Percentiles rank a stretch among this genome's conserved stretches.
phyloP scores from a whole-genome alignment of 1,139 yeast species.

The Scheffersomyces segobiensis region DNA sequence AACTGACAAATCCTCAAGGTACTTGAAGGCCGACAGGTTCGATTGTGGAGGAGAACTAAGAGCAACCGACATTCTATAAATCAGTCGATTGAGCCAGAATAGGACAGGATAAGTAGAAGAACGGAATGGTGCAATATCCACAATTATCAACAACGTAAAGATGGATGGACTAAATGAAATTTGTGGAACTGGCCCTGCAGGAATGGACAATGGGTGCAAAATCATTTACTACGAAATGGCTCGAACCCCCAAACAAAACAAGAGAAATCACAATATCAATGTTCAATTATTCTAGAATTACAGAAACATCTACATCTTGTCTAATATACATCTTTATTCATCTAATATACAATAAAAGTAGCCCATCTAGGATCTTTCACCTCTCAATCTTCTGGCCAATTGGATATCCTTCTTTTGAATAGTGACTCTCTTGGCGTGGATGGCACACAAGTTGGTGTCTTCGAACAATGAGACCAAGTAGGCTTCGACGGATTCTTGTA shows the following conservation, averaged over 20 bases:
- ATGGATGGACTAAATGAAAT: neutral
- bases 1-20: constrained; percentile 6
- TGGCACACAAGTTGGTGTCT: constrained; percentile 98
- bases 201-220: no score
- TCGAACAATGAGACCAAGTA: constrained; percentile 87
- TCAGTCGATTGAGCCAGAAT: no score
- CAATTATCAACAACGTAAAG: neutral
- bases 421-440: constrained; percentile 92
- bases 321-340: constrained; percentile 8
- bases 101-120: neutral
- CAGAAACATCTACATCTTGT: neutral
- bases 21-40: neutral
- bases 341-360: constrained; percentile 6
- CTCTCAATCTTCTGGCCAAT: constrained; percentile 98
- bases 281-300: no score
- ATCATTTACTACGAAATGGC: no score
- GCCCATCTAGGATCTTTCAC: constrained; percentile 71
- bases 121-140: neutral
- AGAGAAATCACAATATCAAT: no score
- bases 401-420: constrained; percentile 98
- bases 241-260: no score
- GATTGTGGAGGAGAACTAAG: neutral
- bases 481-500: constrained; percentile 98
- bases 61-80: neutral
- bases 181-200: no score